Conservation (phyloP, 352 stramenopile genomes). For the Plasmopara halstedii region DNA sequence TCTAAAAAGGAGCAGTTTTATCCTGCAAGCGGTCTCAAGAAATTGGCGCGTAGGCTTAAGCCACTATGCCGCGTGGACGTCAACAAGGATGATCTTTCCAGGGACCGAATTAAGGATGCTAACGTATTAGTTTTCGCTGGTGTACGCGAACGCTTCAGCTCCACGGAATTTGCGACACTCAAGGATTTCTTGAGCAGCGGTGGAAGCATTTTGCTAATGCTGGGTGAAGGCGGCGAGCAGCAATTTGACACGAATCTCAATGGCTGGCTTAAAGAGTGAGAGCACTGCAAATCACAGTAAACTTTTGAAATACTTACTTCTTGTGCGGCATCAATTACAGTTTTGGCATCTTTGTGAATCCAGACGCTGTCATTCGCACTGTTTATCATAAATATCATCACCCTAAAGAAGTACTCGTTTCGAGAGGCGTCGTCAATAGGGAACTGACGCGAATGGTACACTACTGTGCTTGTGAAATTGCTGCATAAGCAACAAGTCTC, state of each 20-base stretch:
- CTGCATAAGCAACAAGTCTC: background rate
- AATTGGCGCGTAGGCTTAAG: slow-evolving; percentile 88
- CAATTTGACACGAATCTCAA: slow-evolving; percentile 92
- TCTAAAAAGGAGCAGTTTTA: slow-evolving; percentile 93
- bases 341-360: slow-evolving; percentile 82
- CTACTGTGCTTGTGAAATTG: background rate
- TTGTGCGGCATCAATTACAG: slow-evolving; percentile 14
- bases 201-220: slow-evolving; percentile 87
- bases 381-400: slow-evolving; percentile 97
- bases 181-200: slow-evolving; percentile 86
- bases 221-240: slow-evolving; percentile 88
- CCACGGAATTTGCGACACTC: slow-evolving; percentile 76
- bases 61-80: slow-evolving; percentile 83
- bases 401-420: slow-evolving; percentile 94
- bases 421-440: slow-evolving; percentile 90
- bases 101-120: slow-evolving; percentile 82
- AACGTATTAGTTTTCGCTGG: slow-evolving; percentile 87
- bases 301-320: background rate
- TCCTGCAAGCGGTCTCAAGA: slow-evolving; percentile 89
- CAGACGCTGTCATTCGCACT: slow-evolving; percentile 86
- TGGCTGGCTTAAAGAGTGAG: slow-evolving; percentile 89
- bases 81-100: slow-evolving; percentile 93
- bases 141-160: slow-evolving; percentile 86
- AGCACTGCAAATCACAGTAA: slow-evolving; percentile 2
- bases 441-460: slow-evolving; percentile 81